Evolutionary conservation across 2,329 filamentous ascomycete species (phyloP), one percentile per base, ranked within the genome.

Genomic region (Fusarium coffeatum): DNA sequence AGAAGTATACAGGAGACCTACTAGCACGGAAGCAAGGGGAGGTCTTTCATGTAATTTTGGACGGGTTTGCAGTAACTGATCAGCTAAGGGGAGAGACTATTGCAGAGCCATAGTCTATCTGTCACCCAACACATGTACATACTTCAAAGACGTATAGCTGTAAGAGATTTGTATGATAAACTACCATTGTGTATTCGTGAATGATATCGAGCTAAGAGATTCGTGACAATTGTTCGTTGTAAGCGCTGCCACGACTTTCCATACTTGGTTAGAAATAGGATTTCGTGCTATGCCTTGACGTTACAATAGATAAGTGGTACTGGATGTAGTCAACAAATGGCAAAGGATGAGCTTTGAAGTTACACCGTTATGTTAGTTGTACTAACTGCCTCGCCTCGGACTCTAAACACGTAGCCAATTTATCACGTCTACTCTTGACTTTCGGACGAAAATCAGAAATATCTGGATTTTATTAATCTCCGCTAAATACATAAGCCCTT

Each of bases 401-500:
- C 18, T 37, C 34, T 37, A 37, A 50, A 22, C 23, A 37, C 30
- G 13, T 20, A 34, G 62, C 43, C 18, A 47, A 37, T 23, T 28
- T 30, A 37, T 46, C 41, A 30, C 32, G 37, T 30, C 9, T 13
- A 20, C 42, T 30, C 30, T 27, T 47, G 11, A 45, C 25, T 27
- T 27, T 27, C 13, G 16, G 27, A 40, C 18, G 25, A 46, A 22
- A 57, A 48, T 61, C 37, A 34, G 16, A 64, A 43, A 51, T 20
- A 47, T 41, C 37, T 46, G 25, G 28, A 59, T 59, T 41, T 27
- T 32, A 28, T 48, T 28, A 37, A 41, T 55, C 40, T 50, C 48
- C 64, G 49, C 43, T 40, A 49, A 71, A 57, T 42, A 66, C 40
- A 47, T 42, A 32, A 43, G 48, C 27, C 40, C 49, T 45, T 58